Evolutionary conservation across 225 moss, liverwort and hornwort species (phyloP), one percentile per base, ranked within the genome.

Genomic region (Polytrichum commune): DNA sequence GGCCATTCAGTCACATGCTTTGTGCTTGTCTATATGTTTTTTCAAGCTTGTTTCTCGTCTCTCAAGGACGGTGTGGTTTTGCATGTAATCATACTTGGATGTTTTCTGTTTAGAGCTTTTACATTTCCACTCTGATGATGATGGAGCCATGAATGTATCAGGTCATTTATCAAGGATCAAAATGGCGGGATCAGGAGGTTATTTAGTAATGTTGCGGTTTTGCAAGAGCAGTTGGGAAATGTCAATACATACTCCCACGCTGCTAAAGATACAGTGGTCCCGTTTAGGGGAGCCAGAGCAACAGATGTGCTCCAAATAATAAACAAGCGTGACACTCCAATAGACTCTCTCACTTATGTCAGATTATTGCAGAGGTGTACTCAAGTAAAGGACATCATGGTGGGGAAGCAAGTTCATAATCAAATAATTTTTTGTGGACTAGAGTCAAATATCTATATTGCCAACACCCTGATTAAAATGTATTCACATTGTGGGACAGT

Each of bases 321-420:
- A 60, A 72, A 63, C 60, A 69, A 74, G 53, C 68, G 56, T 38
- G 69, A 79, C 5, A 63, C 18, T 55, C 23, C 63, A 22, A 56
- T 75, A 53, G 68, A 78, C 64, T 78, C 83, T 18, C 70, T 77
- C 7, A 76, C 78, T 1, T 81, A 72, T 62, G 78, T 87, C 62
- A 78, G 74, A 71, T 78, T 87, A 19, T 69, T 84, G 13, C 78
- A 78, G 67, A 76, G 76, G 29, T 81, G 83, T 57, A 76, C 73
- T 28, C 64, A 84, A 65, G 75, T 84, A 9, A 74, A 70, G 9
- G 53, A 84, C 23, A 55, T 72, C 53, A 46, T 25, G 7, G 33
- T 81, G 20, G 80, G 78, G 23, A 62, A 78, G 38, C 75, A 73
- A 56, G 66, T 74, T 8, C 65, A 74, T 65, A 53, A 7, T 38